Evolutionary conservation across 345 rosid genomes (phyloP), one percentile per base, ranked within the genome.

Genomic region (Eutrema japonicum): DNA sequence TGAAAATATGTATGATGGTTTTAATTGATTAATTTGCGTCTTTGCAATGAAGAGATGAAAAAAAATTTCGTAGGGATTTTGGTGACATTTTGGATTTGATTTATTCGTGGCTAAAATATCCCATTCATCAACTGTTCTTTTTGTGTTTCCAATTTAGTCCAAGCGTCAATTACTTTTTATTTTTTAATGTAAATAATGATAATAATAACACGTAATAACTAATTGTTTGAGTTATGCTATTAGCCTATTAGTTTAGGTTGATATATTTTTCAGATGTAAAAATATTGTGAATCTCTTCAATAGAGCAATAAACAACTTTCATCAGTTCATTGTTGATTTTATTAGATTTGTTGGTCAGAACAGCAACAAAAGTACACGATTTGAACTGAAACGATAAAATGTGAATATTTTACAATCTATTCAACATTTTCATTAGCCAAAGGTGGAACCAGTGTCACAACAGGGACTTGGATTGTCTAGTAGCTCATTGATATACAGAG

Each of bases 381-480:
- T 8, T 18, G n/a, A 14, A 56, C 8, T 16, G 0, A 3, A 56
- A 60, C 6, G 2, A 6, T 18, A 5, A 22, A 60, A 60, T 7
- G 49, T 41, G 16, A n/a, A 16, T 10, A 37, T 6, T 40, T 6
- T 27, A 42, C 51, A 13, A 7, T 7, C 12, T 14, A n/a, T 16
- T n/a, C n/a, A n/a, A n/a, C n/a, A n/a, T n/a, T n/a, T n/a, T n/a
- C n/a, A n/a, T n/a, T n/a, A n/a, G 73, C 84, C 87, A 0, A 93
- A 91, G 82, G 70, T 82, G 68, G 97, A 91, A 76, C 89, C 88
- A 30, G 50, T 75, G 40, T 71, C 92, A 0, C 97, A 84, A 42
- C 68, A 88, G 14, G 83, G 74, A 61, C 78, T 83, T 40, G 86
- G 79, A 78, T 59, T 88, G 72, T 73, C 96, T 4, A 82, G 80